A percentile compares a stretch with the other conserved stretches of the same genome.
These are phyloP conservation scores for Solanum appendiculatum DNA, from an alignment of 257 asterid species.

Conservation along the genomic window DNA sequence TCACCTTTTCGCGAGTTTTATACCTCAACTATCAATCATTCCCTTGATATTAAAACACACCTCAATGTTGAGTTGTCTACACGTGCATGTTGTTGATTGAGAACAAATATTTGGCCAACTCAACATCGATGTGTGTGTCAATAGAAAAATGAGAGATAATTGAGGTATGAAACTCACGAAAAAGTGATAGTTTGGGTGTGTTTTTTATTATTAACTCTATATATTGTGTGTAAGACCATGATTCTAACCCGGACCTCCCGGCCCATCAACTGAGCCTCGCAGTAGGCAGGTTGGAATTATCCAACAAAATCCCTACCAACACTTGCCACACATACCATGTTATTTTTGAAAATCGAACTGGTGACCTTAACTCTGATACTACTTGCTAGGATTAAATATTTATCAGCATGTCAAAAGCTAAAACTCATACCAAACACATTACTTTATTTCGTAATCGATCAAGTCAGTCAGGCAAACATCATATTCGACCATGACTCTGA, in stretches of 20 bases:
- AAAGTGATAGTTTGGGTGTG: not conserved
- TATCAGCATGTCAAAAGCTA: not conserved
- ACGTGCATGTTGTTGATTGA: not conserved
- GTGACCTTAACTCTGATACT: not conserved
- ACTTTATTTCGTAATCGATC: not conserved
- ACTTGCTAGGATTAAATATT: not conserved
- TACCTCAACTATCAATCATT: not conserved
- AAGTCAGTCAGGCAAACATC: not conserved
- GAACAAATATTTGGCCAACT: not conserved
- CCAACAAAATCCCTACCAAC: not conserved
- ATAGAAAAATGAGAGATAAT: not conserved
- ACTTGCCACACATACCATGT: not conserved
- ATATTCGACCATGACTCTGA: not conserved
- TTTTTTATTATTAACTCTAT: not conserved
- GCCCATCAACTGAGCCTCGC: not conserved
- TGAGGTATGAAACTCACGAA: not conserved
- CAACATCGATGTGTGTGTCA: not conserved
- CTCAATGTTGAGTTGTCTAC: not conserved
- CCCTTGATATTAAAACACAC: not conserved
- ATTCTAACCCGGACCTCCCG: not conserved
- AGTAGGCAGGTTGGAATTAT: not conserved
- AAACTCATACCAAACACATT: rapidly evolving
- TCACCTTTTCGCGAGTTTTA: not conserved
- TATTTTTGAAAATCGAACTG: no score
- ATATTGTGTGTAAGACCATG: not conserved